Base-by-base conservation (phyloP, 495 filamentous ascomycete species). In the Xylaria acuta region DNA sequence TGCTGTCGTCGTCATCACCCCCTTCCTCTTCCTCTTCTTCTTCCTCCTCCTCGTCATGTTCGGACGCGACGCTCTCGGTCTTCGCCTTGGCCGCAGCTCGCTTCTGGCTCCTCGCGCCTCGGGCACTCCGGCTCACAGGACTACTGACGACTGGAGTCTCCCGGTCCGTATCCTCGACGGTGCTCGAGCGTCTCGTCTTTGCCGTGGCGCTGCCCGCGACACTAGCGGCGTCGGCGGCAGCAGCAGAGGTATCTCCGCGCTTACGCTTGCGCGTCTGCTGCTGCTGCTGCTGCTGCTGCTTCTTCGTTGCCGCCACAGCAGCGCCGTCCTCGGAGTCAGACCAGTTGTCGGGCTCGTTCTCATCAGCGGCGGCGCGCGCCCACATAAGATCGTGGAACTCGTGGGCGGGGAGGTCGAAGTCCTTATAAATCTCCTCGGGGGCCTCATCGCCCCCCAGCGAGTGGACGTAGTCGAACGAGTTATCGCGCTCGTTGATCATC, bases 401-500 rank as follows among this genome's bases (percentile, higher is more conserved):
- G 20, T 92, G 89, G 40, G 88, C 83, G 0, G 94, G 93, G n/a
- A 98, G 87, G 59, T 85, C 82, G 73, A 97, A 98, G 25, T 93
- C 87, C 60, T 86, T 86, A 72, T 88, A 92, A 43, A 82, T 82
- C 11, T 83, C 80, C 60, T 84, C 86, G n/a, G 81, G 76, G 20
- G 82, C 83, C 41, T 89, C 86, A 45, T 86, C 86, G 5, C 82
- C 82, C 43, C 83, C 86, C 3, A 82, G 76, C 25, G 82, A 85
- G 12, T 89, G 89, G 9, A 87, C 86, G 62, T 92, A 90, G 63
- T 92, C 90, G 72, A 90, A 87, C 65, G 82, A 81, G 73, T 92
- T 90, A 63, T 89, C 96, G 76, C 94, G 89, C 79, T 97, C 93
- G 82, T 99, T 93, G 64, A 98, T 89, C 9, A 91, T 90, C 70